Evolutionary conservation across 805 yeast species (phyloP), one percentile per base, ranked within the genome.

Genomic region (Wickerhamomyces strasburgensis): DNA sequence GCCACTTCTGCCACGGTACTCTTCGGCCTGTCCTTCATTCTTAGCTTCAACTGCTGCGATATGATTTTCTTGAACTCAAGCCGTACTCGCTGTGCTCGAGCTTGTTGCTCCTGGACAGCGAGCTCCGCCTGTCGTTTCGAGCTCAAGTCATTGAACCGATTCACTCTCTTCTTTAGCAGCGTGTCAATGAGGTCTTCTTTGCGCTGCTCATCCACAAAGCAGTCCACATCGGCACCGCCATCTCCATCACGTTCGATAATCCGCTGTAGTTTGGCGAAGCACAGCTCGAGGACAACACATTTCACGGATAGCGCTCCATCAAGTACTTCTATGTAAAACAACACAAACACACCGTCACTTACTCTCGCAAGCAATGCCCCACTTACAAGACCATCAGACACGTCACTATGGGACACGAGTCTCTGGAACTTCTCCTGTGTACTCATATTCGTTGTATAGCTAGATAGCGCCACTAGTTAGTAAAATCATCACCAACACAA

Each of bases 141-240:
- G 15, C 48, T 48, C 8, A 51, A 16, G 23, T 35, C 44, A 17
- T 42, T 27, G 31, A 48, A 40, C 9, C 32, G 40, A 9, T 27
- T 37, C 5, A 39, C 33, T 14, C 49, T 39, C 19, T 46, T 48
- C 14, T 40, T 42, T 14, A 53, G 29, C 5, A 49, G 29, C 5
- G 46, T 42, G 27, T 52, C 56, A 44, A 54, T 49, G 10, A 54
- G 27, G 14, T 51, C 58, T 11, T 50, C 54, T 16, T 49, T 47
- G 16, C 37, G 37, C n/a, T 38, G 40, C 17, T 48, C 54, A 31
- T 52, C 58, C 14, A 52, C 43, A 29, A 51, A 54, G 15, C 35
- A 25, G 14, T 39, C 24, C n/a, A n/a, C n/a, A n/a, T n/a, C n/a
- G 5, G 21, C 32, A n/a, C 32, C 27, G 5, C 10, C 16, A 3